Conservation (phyloP, 1,284 basidiomycete species). For the Anthracocystis setariae region DNA sequence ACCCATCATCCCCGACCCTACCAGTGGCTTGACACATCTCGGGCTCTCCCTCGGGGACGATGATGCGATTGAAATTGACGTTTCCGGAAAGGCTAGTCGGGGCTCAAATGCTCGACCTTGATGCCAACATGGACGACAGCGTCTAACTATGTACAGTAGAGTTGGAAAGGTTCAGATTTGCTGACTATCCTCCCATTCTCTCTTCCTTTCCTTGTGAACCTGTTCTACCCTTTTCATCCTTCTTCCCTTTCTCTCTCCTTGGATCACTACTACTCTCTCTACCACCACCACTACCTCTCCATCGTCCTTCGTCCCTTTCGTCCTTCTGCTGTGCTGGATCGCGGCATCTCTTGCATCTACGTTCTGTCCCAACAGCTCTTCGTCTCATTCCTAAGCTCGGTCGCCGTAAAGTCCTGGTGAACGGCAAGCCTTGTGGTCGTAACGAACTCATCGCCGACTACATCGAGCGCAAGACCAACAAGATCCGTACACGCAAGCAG, state of each 20-base stretch:
- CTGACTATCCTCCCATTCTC: slow-evolving; percentile 7
- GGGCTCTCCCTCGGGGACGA: background rate
- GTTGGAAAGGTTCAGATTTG: background rate
- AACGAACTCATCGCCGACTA: slow-evolving; percentile 72
- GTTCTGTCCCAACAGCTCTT: slow-evolving; percentile 59
- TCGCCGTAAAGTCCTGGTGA: slow-evolving; percentile 70
- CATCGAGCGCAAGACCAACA: slow-evolving; percentile 70
- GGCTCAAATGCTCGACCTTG: no score
- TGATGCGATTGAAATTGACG: background rate
- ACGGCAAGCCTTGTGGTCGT: slow-evolving; percentile 71
- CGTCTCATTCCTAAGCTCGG: slow-evolving; percentile 69
- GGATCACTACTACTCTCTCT: background rate
- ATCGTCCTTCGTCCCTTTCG: background rate
- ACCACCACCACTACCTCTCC: background rate
- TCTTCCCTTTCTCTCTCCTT: background rate
- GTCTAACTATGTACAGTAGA: background rate
- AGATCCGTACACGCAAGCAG: slow-evolving; percentile 66
- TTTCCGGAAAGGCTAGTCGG: no score
- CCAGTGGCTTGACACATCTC: background rate
- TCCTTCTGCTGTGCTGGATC: slow-evolving; percentile 18
- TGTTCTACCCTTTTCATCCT: background rate
- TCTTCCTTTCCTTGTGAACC: background rate
- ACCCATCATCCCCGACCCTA: slow-evolving; percentile 20
- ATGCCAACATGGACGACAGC: background rate
- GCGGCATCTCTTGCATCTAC: slow-evolving; percentile 2